phyloP scores from a whole-genome alignment of 1,284 basidiomycete species.

The Austroboletus rostrupii region DNA sequence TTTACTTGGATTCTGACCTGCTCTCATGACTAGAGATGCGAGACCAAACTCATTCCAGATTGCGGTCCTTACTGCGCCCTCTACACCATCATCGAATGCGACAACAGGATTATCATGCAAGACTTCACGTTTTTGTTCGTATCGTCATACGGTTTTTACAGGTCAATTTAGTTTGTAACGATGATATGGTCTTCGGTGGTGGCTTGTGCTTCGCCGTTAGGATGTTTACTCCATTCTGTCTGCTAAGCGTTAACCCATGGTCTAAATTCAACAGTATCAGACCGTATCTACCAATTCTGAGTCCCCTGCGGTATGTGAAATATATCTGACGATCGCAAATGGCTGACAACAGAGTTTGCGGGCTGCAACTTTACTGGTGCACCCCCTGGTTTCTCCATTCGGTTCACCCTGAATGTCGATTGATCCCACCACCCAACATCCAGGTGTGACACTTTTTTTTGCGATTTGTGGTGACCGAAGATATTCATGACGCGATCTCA shows the following conservation, averaged over 20 bases:
- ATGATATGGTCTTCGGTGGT: constrained; percentile 6
- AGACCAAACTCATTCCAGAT: constrained; percentile 3
- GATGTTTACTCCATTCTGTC: neutral
- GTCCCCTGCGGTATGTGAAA: constrained; percentile 4
- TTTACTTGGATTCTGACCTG: neutral
- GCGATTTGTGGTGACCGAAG: constrained; percentile 4
- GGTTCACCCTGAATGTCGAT: constrained; percentile 13
- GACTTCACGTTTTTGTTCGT: constrained; percentile 5
- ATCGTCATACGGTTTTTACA: neutral
- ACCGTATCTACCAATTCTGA: neutral
- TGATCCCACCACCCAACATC: constrained; percentile 9
- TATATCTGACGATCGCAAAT: no score
- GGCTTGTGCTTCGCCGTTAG: constrained; percentile 9
- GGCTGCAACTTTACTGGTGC: constrained; percentile 15
- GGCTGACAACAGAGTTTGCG: no score
- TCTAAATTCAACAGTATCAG: no score
- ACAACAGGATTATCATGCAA: constrained; percentile 1
- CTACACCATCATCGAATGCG: constrained; percentile 10
- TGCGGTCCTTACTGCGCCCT: constrained; percentile 1
- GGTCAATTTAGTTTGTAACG: constrained; percentile 7
- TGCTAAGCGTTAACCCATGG: no score
- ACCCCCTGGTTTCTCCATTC: neutral
- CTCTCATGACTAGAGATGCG: constrained; percentile 5
- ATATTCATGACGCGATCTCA: neutral
- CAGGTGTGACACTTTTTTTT: no score